Conservation (phyloP, 2,329 filamentous ascomycete genomes). For the Diaporthe australafricana region DNA sequence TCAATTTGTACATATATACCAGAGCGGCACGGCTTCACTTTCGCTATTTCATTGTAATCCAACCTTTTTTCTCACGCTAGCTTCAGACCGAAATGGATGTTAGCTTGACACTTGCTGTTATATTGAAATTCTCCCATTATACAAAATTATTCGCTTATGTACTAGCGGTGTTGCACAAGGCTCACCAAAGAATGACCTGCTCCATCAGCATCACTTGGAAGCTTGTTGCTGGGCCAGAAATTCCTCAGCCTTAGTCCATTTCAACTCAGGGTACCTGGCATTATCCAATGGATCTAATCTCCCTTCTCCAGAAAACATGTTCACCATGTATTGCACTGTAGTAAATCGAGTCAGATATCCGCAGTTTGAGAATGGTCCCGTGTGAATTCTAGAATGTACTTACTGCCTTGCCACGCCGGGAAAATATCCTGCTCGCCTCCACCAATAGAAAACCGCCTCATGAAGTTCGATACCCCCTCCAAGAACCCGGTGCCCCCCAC, state of each 20-base stretch:
- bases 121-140: background rate
- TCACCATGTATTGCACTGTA: constrained; percentile 38
- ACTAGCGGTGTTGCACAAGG: background rate
- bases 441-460: constrained; percentile 35
- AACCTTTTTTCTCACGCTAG: background rate
- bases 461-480: constrained; percentile 25
- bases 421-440: constrained; percentile 35
- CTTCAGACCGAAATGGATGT: no score
- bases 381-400: background rate
- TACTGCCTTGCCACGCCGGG: constrained; percentile 39
- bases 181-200: no score
- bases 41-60: background rate
- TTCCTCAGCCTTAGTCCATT: constrained; percentile 36
- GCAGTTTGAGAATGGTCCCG: no score
- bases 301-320: constrained; percentile 38
- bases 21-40: background rate
- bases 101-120: background rate
- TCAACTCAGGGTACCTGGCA: constrained; percentile 37
- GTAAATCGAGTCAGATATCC: background rate
- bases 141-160: background rate
- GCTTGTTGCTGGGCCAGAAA: constrained; percentile 14
- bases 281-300: constrained; percentile 39
- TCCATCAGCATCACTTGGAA: background rate
- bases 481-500: constrained; percentile 37
- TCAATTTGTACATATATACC: constrained; percentile 1